Percentiles rank a stretch among this genome's conserved stretches.
These are phyloP conservation scores for Cytospora schulzeri DNA, from an alignment of 2,329 filamentous ascomycete species.

Conservation along the genomic window DNA sequence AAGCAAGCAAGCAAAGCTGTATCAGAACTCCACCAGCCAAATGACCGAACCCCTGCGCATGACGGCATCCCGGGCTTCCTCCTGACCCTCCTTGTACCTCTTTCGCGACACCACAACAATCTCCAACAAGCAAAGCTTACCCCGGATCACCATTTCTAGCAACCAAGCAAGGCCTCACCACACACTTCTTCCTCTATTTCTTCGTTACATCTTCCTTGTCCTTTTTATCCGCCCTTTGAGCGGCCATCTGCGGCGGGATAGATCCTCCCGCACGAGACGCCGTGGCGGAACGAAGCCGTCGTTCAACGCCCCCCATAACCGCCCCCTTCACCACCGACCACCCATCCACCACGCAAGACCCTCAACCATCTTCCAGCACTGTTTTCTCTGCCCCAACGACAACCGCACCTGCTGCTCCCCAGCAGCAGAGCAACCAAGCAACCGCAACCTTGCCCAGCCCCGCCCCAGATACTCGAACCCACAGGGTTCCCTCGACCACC, in stretches of 20 bases:
- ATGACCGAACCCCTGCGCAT: slow-evolving; percentile 17
- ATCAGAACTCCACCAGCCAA: not conserved
- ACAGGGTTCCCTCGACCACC: slow-evolving; percentile 32
- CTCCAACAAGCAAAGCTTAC: not conserved
- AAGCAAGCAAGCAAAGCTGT: not conserved
- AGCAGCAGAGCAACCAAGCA: slow-evolving; percentile 31
- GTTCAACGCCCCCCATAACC: slow-evolving; percentile 45
- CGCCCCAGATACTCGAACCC: slow-evolving; percentile 14
- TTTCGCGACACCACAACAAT: not conserved
- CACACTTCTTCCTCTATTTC: not conserved
- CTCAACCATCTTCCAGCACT: slow-evolving; percentile 51
- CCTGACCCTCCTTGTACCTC: not conserved
- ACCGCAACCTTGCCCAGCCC: slow-evolving; percentile 30
- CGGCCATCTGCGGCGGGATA: slow-evolving; percentile 27
- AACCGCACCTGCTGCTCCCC: slow-evolving; percentile 29
- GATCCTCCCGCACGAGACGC: slow-evolving; percentile 57
- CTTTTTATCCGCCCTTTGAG: slow-evolving; percentile 21
- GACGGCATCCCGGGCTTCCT: slow-evolving; percentile 19
- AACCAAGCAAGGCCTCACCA: not conserved
- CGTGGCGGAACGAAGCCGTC: slow-evolving; percentile 72
- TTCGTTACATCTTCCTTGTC: not conserved
- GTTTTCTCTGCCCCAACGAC: slow-evolving; percentile 45
- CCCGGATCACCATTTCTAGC: not conserved
- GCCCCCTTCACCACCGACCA: slow-evolving; percentile 69
- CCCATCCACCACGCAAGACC: slow-evolving; percentile 60